A percentile compares a stretch with the other conserved stretches of the same genome.
These are phyloP conservation scores for Hirschioporus abietinus DNA, from an alignment of 768 basidiomycete species.

Conservation along the genomic window DNA sequence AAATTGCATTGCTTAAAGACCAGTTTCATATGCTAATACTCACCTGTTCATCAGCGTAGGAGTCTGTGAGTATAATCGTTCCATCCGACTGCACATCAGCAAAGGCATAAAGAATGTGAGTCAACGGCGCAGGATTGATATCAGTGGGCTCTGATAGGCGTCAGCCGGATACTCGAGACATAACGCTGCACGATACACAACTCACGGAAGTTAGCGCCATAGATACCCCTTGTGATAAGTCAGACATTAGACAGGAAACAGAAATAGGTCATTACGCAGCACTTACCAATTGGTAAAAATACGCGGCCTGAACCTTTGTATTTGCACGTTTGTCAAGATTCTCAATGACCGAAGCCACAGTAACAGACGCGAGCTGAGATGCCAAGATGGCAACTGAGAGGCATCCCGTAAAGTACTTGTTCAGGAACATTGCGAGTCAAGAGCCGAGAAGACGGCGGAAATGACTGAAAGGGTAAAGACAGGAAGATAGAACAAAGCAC, in stretches of 20 bases:
- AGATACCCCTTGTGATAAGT: slow-evolving; percentile 42
- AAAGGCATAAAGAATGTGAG: slow-evolving; percentile 78
- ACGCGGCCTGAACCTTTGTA: slow-evolving; percentile 28
- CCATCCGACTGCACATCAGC: slow-evolving; percentile 66
- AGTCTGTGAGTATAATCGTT: slow-evolving; percentile 59
- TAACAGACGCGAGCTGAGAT: neutral
- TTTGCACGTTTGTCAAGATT: slow-evolving; percentile 13
- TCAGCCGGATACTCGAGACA: neutral
- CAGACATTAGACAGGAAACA: slow-evolving; percentile 7
- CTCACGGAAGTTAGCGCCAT: slow-evolving; percentile 59
- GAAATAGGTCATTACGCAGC: neutral
- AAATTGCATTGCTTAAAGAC: neutral
- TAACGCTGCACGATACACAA: neutral
- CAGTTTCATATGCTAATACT: slow-evolving; percentile 5
- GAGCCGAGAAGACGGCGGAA: neutral
- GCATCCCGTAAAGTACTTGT: neutral
- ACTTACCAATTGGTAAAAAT: slow-evolving; percentile 32
- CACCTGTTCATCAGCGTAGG: slow-evolving; percentile 70
- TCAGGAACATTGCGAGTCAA: neutral
- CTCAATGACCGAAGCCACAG: slow-evolving; percentile 1
- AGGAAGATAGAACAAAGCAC: neutral
- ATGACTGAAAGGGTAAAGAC: neutral
- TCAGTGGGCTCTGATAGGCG: slow-evolving; percentile 54
- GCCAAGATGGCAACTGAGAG: neutral
- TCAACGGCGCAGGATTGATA: slow-evolving; percentile 53